A percentile compares a stretch with the other conserved stretches of the same genome.
phyloP scores from a whole-genome alignment of 2,329 filamentous ascomycete genomes.

The Colletotrichum filicis region DNA sequence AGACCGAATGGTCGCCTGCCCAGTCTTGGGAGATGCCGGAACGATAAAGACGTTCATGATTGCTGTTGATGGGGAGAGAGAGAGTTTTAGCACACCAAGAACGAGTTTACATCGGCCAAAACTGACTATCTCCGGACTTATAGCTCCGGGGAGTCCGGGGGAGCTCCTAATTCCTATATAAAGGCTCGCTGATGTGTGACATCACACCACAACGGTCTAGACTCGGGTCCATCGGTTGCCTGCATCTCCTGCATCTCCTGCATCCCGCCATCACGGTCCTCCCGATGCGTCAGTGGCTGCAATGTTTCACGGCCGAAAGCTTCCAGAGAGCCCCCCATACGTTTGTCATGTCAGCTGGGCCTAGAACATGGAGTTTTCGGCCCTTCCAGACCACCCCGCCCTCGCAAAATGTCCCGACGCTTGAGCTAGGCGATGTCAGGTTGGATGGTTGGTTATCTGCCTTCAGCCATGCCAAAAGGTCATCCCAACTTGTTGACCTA shows the following conservation, averaged over 20 bases:
- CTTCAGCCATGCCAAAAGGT: not conserved
- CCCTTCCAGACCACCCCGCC: not conserved
- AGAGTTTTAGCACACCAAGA: not conserved
- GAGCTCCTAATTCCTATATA: not conserved
- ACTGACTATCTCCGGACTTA: not conserved
- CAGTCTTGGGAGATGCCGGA: slow-evolving; percentile 47
- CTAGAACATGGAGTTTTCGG: not conserved
- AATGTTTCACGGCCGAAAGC: slow-evolving; percentile 25
- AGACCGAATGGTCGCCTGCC: slow-evolving; percentile 42
- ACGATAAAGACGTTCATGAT: slow-evolving; percentile 46
- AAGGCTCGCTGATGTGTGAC: not conserved
- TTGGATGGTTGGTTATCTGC: not conserved
- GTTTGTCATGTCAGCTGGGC: slow-evolving; percentile 5
- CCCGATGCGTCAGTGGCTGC: slow-evolving; percentile 25
- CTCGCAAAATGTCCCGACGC: not conserved
- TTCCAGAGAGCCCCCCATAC: not conserved
- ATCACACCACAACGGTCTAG: slow-evolving; percentile 14
- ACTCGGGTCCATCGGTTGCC: not conserved
- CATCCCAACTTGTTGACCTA: slow-evolving; percentile 3
- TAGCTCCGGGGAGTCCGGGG: not conserved
- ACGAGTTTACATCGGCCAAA: not conserved
- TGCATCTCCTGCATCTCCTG: not conserved
- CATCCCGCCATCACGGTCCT: slow-evolving; percentile 14
- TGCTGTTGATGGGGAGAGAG: not conserved
- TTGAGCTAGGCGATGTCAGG: not conserved